Evolutionary conservation across 805 yeast species (phyloP).

Genomic region (Candida berthetii): DNA sequence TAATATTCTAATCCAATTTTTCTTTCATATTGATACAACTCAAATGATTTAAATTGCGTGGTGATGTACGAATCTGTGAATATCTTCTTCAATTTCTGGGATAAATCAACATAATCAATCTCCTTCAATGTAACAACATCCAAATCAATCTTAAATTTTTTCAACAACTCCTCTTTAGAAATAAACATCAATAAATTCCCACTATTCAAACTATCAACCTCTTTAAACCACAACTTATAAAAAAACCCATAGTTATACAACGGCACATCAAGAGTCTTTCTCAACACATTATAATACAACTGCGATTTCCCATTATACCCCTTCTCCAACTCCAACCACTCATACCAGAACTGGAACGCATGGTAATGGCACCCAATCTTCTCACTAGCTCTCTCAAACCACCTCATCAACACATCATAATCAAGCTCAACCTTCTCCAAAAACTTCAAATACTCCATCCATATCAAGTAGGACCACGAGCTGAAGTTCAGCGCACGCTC

Average conservation of each 20-base stretch:
- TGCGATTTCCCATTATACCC: constrained; percentile 25
- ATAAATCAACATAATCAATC: constrained; percentile 20
- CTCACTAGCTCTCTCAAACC: constrained; percentile 41
- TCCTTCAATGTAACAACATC: constrained; percentile 2
- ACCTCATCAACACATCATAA: constrained; percentile 23
- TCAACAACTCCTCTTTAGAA: constrained; percentile 10
- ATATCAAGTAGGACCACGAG: constrained; percentile 40
- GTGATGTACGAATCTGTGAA: constrained; percentile 49
- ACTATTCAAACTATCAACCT: constrained; percentile 15
- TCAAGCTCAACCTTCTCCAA: constrained; percentile 20
- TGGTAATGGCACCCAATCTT: constrained; percentile 48
- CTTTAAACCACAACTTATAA: constrained; percentile 31
- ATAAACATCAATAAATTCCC: constrained; percentile 9
- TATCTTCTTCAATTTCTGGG: constrained; percentile 35
- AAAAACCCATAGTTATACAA: constrained; percentile 45
- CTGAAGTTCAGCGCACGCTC: constrained; percentile 30
- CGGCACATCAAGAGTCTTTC: constrained; percentile 50
- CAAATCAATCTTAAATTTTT: constrained; percentile 12
- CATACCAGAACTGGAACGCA: constrained; percentile 42
- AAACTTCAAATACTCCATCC: constrained; percentile 44
- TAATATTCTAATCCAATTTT: constrained; percentile 30
- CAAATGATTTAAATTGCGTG: constrained; percentile 46
- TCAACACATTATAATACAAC: constrained; percentile 27
- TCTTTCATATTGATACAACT: constrained; percentile 44
- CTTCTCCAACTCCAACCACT: constrained; percentile 38